Percentiles rank a stretch among this genome's conserved stretches.
phyloP scores from a whole-genome alignment of 495 filamentous ascomycete genomes.

The Xylaria telfairii region DNA sequence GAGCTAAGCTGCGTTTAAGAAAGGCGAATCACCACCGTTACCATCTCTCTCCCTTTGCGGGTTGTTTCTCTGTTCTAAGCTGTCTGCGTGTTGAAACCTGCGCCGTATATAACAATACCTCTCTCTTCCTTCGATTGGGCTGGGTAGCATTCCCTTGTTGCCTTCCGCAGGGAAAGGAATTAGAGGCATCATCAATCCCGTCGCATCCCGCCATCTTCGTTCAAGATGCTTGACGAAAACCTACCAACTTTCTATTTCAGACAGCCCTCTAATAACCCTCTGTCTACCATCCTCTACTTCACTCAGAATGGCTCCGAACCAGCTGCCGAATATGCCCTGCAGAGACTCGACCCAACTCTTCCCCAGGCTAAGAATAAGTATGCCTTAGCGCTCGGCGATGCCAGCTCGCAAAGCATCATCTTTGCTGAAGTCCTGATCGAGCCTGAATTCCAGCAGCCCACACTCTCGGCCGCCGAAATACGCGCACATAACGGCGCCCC shows the following conservation, averaged over 20 bases:
- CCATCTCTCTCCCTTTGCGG: background rate
- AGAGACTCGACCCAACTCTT: conserved; percentile 71
- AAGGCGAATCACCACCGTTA: background rate
- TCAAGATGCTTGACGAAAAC: conserved; percentile 89
- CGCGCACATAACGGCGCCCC: conserved; percentile 69
- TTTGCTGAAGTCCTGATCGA: conserved; percentile 86
- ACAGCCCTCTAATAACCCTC: conserved; percentile 47
- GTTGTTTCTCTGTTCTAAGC: background rate
- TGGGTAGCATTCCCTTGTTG: background rate
- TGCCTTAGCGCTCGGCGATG: conserved; percentile 82
- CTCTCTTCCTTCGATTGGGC: background rate
- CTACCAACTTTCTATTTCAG: conserved; percentile 68
- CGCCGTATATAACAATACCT: background rate
- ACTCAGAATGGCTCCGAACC: conserved; percentile 82
- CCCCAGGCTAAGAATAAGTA: conserved; percentile 81
- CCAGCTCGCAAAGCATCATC: conserved; percentile 78
- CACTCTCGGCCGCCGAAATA: conserved; percentile 78
- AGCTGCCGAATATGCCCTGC: conserved; percentile 75
- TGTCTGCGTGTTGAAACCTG: background rate
- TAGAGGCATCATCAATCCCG: conserved; percentile 7
- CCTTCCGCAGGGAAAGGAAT: conserved; percentile 4
- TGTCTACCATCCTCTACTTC: conserved; percentile 69
- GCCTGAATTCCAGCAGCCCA: conserved; percentile 83
- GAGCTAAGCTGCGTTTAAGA: background rate
- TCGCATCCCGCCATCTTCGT: background rate